Evolutionary conservation across 116 monocot genomes (phyloP).

Genomic region (Phalaenopsis hybrid): DNA sequence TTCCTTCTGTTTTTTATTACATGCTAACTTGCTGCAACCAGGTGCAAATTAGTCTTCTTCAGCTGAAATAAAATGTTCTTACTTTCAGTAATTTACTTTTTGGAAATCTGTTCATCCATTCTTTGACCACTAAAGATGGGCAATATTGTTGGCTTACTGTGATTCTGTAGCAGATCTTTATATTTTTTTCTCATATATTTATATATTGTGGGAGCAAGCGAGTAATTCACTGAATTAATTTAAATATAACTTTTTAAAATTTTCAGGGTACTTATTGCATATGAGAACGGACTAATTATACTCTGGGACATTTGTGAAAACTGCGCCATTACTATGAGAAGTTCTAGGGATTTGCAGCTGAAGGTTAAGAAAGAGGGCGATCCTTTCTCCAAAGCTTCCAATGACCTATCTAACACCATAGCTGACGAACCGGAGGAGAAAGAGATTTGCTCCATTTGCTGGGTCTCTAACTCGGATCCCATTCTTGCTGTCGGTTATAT

Average conservation of each 20-base stretch:
- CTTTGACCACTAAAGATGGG: neutral
- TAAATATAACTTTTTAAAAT: neutral
- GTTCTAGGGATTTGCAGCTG: conserved; percentile 51
- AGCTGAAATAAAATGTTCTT: neutral
- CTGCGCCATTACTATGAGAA: conserved; percentile 45
- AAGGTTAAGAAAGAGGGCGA: conserved; percentile 28
- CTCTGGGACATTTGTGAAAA: conserved; percentile 77
- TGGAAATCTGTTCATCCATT: neutral
- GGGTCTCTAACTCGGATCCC: conserved; percentile 60
- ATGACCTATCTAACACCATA: conserved; percentile 20
- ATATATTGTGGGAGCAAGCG: neutral
- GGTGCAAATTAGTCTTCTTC: neutral
- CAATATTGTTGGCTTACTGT: neutral
- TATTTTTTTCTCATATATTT: neutral
- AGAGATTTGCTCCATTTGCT: conserved; percentile 89
- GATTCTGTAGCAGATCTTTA: neutral
- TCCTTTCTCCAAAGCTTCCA: conserved; percentile 13
- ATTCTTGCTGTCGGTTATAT: conserved; percentile 82
- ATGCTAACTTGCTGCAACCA: neutral
- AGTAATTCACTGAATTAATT: neutral
- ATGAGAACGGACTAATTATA: conserved; percentile 74
- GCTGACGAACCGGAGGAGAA: conserved; percentile 47
- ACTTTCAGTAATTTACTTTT: neutral
- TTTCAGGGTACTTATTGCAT: conserved; percentile 88
- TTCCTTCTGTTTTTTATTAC: neutral